Percentiles rank a stretch among this genome's conserved stretches.
Conservation (phyloP, 495 filamentous ascomycete species). For the Penicillium antarcticum region DNA sequence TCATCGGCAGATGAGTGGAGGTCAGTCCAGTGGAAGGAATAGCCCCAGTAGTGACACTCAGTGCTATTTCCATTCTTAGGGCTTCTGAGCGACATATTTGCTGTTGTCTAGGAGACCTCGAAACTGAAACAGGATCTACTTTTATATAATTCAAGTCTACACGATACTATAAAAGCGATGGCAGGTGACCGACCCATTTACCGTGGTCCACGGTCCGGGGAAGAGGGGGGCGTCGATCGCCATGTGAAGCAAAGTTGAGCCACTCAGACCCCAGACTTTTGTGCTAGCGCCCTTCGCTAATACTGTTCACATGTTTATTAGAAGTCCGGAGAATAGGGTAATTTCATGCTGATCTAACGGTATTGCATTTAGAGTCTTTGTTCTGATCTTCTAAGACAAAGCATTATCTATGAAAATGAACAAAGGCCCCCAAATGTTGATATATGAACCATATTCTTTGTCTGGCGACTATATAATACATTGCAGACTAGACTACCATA, state of each 20-base stretch:
- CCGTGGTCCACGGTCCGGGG: slow-evolving; percentile 26
- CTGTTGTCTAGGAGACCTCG: background rate
- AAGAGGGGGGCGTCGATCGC: slow-evolving; percentile 1
- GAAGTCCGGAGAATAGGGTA: no score
- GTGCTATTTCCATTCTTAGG: slow-evolving; percentile 15
- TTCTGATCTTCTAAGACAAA: no score
- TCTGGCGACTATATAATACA: no score
- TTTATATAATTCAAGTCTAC: background rate
- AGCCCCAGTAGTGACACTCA: slow-evolving; percentile 54
- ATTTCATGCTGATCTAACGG: no score
- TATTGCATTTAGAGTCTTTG: no score
- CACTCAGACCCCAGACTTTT: slow-evolving; percentile 1
- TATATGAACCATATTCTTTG: no score
- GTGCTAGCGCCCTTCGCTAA: no score
- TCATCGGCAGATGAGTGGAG: slow-evolving; percentile 62
- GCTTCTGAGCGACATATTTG: slow-evolving; percentile 14
- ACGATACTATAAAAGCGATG: background rate
- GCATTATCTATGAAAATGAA: no score
- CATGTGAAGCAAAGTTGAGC: slow-evolving; percentile 14
- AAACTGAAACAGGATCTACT: no score
- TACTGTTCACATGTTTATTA: no score
- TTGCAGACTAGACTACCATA: no score
- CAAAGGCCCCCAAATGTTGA: no score
- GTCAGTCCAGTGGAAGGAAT: slow-evolving; percentile 67
- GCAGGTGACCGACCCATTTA: slow-evolving; percentile 1